phyloP scores from a whole-genome alignment of 2,329 filamentous ascomycete genomes.

The Cryphonectria nitschkei region DNA sequence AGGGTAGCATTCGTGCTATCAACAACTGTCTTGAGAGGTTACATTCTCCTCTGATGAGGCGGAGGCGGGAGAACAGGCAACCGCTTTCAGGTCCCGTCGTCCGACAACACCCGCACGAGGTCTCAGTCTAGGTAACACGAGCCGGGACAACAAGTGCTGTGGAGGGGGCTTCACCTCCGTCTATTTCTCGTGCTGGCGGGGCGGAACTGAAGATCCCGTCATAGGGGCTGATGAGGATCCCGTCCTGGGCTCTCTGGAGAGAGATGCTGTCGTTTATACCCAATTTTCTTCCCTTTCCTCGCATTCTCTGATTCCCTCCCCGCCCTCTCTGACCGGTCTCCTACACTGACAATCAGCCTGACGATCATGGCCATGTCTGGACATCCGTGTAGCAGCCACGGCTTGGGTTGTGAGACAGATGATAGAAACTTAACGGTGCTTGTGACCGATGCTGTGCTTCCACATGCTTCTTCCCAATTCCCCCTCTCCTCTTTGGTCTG shows the following conservation, averaged over 20 bases:
- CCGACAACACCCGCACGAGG: not conserved
- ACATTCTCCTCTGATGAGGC: not conserved
- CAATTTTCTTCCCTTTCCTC: not conserved
- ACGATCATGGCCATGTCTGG: not conserved
- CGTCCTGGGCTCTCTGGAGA: not conserved
- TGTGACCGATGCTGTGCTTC: not conserved
- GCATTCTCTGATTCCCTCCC: not conserved
- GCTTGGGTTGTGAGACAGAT: not conserved
- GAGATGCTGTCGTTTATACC: not conserved
- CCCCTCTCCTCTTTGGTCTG: not conserved
- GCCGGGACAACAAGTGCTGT: not conserved
- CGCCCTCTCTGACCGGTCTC: not conserved
- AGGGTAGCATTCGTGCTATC: not conserved
- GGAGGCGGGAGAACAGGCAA: not conserved
- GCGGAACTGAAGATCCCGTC: not conserved
- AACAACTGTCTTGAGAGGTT: not conserved
- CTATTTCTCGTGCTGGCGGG: not conserved
- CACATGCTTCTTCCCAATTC: not conserved
- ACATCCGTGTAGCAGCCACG: not conserved
- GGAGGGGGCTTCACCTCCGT: not conserved
- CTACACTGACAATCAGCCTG: not conserved
- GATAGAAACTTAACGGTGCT: not conserved
- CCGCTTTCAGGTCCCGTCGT: not conserved
- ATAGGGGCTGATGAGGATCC: not conserved
- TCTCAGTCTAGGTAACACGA: not conserved